Conservation (phyloP, 257 asterid genomes). For the Cinchona pubescens region DNA sequence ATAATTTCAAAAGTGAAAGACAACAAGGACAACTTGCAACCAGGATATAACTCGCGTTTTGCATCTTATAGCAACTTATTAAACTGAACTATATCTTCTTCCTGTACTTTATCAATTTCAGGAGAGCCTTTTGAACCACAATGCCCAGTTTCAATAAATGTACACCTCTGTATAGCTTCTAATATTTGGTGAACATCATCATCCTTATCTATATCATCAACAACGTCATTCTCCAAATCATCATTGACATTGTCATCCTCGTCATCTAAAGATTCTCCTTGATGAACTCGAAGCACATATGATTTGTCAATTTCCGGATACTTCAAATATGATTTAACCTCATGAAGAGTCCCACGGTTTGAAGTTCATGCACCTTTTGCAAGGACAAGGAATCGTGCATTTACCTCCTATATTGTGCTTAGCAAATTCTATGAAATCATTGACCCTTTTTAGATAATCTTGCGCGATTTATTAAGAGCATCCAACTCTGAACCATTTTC, state of each 20-base stretch:
- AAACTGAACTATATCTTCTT: not conserved
- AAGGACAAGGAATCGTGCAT: not conserved
- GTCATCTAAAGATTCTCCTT: not conserved
- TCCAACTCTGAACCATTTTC: no score
- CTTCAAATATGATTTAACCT: not conserved
- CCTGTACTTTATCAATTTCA: not conserved
- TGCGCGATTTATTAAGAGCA: no score
- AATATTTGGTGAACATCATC: not conserved
- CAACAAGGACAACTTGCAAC: not conserved
- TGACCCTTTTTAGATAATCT: no score
- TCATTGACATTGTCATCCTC: no score
- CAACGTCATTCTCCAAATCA: not conserved
- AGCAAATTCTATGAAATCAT: no score
- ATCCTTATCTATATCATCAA: not conserved
- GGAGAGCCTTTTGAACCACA: not conserved
- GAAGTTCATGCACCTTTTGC: not conserved
- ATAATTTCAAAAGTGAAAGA: not conserved
- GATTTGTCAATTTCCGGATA: not conserved
- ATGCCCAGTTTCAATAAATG: not conserved
- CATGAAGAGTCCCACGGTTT: not conserved
- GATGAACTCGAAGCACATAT: not conserved
- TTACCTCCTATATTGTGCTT: no score
- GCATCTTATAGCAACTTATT: not conserved
- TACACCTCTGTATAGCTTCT: not conserved
- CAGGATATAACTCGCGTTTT: not conserved